Percentiles rank a stretch among this genome's conserved stretches.
These are phyloP conservation scores for Yamadazyma endophytica DNA, from an alignment of 805 yeast genomes.

Conservation along the genomic window DNA sequence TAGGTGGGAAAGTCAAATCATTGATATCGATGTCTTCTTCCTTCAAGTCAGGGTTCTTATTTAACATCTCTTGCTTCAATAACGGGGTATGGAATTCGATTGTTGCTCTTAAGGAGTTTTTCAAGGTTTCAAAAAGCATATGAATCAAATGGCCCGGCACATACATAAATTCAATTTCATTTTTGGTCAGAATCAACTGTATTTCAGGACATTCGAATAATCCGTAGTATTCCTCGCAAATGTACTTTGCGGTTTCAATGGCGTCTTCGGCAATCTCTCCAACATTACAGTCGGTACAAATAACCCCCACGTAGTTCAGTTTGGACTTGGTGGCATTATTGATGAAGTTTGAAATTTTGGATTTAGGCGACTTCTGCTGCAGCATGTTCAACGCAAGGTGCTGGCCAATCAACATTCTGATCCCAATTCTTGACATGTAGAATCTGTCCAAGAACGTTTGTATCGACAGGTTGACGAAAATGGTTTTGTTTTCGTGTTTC, in stretches of 20 bases:
- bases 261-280: slow-evolving; percentile 83
- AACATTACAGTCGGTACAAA: slow-evolving; percentile 79
- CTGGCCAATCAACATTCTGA: slow-evolving; percentile 92
- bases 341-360: slow-evolving; percentile 29
- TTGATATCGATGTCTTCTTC: slow-evolving; percentile 43
- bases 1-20: slow-evolving; percentile 74
- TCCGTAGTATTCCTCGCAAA: slow-evolving; percentile 89
- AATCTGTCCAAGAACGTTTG: slow-evolving; percentile 82
- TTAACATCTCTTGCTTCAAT: slow-evolving; percentile 32
- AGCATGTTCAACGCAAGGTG: slow-evolving; percentile 79
- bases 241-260: slow-evolving; percentile 83
- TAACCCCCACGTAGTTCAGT: slow-evolving; percentile 80
- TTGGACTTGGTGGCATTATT: slow-evolving; percentile 16
- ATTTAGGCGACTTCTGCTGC: slow-evolving; percentile 43
- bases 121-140: slow-evolving; percentile 84
- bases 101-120: slow-evolving; percentile 84
- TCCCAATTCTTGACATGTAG: slow-evolving; percentile 88
- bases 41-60: slow-evolving; percentile 37
- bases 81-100: slow-evolving; percentile 71
- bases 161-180: slow-evolving; percentile 74
- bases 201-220: slow-evolving; percentile 83
- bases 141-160: slow-evolving; percentile 92
- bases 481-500: slow-evolving; percentile 52
- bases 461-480: slow-evolving; percentile 62
- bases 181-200: slow-evolving; percentile 69